These are phyloP conservation scores for Asterella californica DNA, from an alignment of 225 moss, liverwort and hornwort species.

Conservation along the genomic window DNA sequence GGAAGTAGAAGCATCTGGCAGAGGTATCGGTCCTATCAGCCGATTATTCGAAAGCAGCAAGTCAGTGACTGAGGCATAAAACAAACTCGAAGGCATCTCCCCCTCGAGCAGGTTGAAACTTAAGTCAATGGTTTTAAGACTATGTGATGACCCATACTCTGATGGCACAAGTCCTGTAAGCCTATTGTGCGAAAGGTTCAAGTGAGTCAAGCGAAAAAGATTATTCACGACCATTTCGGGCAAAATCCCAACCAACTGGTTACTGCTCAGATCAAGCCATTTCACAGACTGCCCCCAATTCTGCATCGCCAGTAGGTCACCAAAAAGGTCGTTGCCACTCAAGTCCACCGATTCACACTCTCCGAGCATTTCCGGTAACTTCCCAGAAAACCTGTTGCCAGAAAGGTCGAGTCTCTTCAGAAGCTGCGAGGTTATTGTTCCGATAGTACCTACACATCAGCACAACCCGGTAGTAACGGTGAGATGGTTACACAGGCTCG, in stretches of 20 bases:
- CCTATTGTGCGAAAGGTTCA: slow-evolving; percentile 64
- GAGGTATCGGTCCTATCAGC: slow-evolving; percentile 40
- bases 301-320: slow-evolving; percentile 23
- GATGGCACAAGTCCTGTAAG: slow-evolving; percentile 49
- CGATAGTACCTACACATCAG: slow-evolving; percentile 32
- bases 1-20: slow-evolving; percentile 41
- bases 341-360: slow-evolving; percentile 43
- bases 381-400: slow-evolving; percentile 51
- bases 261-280: slow-evolving; percentile 49
- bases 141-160: slow-evolving; percentile 37
- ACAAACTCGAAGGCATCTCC: slow-evolving; percentile 35
- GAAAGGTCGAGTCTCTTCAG: slow-evolving; percentile 48
- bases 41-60: slow-evolving; percentile 43
- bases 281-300: slow-evolving; percentile 37
- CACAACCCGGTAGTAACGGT: background rate
- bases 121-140: slow-evolving; percentile 51
- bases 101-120: slow-evolving; percentile 51
- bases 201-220: slow-evolving; percentile 37
- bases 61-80: slow-evolving; percentile 36
- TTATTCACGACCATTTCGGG: slow-evolving; percentile 31
- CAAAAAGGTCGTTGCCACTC: slow-evolving; percentile 50
- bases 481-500: background rate
- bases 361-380: slow-evolving; percentile 44
- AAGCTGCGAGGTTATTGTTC: slow-evolving; percentile 31
- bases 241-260: slow-evolving; percentile 52